Conservation (phyloP, 345 rosid species). For the Boechera stricta region DNA sequence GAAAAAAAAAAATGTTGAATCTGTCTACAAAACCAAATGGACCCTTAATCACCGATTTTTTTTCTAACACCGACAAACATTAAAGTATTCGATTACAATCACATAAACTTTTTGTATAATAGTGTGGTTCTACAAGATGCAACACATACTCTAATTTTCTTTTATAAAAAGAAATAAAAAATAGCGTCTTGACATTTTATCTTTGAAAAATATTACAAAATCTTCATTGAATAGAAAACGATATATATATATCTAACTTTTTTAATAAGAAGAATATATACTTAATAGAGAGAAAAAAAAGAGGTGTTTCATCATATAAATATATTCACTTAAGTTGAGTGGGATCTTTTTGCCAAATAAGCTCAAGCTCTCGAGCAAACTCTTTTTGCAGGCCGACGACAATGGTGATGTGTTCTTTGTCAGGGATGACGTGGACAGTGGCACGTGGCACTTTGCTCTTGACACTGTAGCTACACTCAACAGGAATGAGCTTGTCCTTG, state of each 20-base stretch:
- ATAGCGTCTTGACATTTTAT: conserved; percentile 16
- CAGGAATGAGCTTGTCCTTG: conserved; percentile 82
- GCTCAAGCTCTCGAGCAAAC: conserved; percentile 81
- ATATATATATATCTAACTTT: background rate
- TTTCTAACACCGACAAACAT: background rate
- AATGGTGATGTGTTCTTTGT: conserved; percentile 89
- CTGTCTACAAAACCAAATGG: background rate
- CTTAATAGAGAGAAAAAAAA: background rate
- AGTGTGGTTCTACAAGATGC: background rate
- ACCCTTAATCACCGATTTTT: background rate
- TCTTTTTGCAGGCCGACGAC: conserved; percentile 78
- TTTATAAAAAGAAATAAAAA: conserved; percentile 16
- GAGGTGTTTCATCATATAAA: background rate
- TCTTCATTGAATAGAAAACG: conserved; percentile 2
- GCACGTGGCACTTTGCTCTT: conserved; percentile 73
- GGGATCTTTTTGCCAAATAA: conserved; percentile 59
- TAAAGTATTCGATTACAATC: background rate
- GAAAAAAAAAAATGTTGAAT: background rate
- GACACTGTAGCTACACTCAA: conserved; percentile 81
- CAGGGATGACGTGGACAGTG: conserved; percentile 45
- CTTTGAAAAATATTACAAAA: conserved; percentile 4
- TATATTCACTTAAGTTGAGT: conserved; percentile 30
- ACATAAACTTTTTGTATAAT: background rate
- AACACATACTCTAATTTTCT: conserved; percentile 12
- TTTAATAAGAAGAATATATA: background rate